phyloP scores from a whole-genome alignment of 306 rosid genomes.

The Pyrus bretschneideri region DNA sequence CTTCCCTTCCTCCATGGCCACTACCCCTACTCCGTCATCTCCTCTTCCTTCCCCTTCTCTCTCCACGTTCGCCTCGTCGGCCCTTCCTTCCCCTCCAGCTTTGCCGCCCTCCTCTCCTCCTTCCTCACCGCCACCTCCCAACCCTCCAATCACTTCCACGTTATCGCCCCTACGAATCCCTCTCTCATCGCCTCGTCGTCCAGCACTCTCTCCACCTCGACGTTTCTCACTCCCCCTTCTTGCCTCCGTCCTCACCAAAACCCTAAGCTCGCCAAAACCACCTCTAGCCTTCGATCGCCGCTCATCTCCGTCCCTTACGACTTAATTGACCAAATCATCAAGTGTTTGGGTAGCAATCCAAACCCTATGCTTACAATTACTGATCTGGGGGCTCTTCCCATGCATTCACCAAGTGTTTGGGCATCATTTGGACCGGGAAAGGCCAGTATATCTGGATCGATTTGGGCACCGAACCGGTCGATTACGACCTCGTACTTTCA shows the following conservation, averaged over 20 bases:
- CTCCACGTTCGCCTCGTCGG: conserved; percentile 66
- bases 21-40: conserved; percentile 23
- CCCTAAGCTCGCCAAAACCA: conserved; percentile 30
- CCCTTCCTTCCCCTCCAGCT: conserved; percentile 44
- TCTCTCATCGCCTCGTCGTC: conserved; percentile 38
- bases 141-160: conserved; percentile 57
- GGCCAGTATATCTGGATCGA: conserved; percentile 74
- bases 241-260: conserved; percentile 38
- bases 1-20: background rate
- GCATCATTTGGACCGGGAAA: conserved; percentile 61
- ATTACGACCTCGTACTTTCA: conserved; percentile 70
- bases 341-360: conserved; percentile 42
- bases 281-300: conserved; percentile 48
- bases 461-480: conserved; percentile 79
- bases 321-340: conserved; percentile 42
- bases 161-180: conserved; percentile 45
- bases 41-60: conserved; percentile 59
- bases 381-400: conserved; percentile 57
- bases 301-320: conserved; percentile 45
- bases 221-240: conserved; percentile 49
- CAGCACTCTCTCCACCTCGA: conserved; percentile 63
- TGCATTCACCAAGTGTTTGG: conserved; percentile 58
- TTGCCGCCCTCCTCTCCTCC: conserved; percentile 42
- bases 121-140: conserved; percentile 67
- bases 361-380: conserved; percentile 70